Percentiles rank a stretch among this genome's conserved stretches.
These are phyloP conservation scores for Rosa multiflora DNA, from an alignment of 306 rosid species.

Conservation along the genomic window DNA sequence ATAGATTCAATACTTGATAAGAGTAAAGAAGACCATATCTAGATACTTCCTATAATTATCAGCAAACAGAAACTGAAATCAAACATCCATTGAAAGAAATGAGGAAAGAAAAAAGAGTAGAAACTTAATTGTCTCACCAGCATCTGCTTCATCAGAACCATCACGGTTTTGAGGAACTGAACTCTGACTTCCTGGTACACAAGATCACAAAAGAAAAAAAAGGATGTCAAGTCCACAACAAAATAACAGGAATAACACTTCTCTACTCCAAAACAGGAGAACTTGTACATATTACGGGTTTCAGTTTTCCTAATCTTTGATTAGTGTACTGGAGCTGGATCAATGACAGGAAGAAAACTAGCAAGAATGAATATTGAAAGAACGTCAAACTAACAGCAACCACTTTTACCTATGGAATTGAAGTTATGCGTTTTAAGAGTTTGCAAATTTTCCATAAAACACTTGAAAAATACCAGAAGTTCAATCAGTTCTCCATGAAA, in stretches of 20 bases:
- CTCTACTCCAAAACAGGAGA: conserved; percentile 2
- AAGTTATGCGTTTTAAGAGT: not conserved
- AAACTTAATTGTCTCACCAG: conserved; percentile 53
- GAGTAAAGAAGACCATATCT: conserved; percentile 1
- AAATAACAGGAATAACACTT: not conserved
- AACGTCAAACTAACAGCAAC: not conserved
- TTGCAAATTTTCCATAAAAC: not conserved
- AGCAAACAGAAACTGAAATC: not conserved
- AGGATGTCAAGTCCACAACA: conserved; percentile 11
- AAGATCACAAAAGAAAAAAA: conserved; percentile 9
- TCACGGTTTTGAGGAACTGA: conserved; percentile 40
- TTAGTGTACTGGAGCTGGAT: not conserved
- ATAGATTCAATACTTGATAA: conserved; percentile 12
- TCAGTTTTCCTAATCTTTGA: not conserved
- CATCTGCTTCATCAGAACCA: conserved; percentile 59
- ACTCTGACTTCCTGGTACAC: conserved; percentile 57
- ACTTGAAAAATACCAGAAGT: not conserved
- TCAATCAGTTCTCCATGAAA: not conserved
- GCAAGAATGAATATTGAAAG: not conserved
- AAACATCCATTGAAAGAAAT: not conserved
- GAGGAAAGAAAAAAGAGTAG: conserved; percentile 8
- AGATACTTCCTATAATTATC: not conserved
- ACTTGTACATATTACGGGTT: conserved; percentile 19
- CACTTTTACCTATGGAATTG: not conserved
- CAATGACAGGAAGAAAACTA: not conserved